Evolutionary conservation across 164 flowering plant genomes (phyloP).

Genomic region (Chimonanthus praecox): DNA sequence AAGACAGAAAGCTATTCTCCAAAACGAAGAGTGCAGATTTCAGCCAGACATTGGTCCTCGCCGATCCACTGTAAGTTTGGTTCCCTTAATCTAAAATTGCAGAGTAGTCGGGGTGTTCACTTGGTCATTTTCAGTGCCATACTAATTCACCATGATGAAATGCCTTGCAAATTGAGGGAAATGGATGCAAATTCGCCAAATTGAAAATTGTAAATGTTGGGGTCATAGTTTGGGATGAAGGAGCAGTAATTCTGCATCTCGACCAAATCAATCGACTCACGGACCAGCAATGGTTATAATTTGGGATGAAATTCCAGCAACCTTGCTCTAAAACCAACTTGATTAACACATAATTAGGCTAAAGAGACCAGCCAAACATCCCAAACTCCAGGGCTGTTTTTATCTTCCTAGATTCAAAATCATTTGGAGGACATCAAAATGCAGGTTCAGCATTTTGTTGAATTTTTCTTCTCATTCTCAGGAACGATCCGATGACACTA

Average conservation of each 20-base stretch:
- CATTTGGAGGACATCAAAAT: neutral
- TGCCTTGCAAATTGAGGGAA: no score
- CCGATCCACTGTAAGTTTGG: constrained; percentile 38
- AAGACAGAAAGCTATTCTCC: constrained; percentile 25
- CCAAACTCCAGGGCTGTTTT: neutral
- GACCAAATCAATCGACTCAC: neutral
- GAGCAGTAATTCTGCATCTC: neutral
- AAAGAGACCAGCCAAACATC: neutral
- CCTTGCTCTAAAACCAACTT: no score
- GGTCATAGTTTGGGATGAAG: no score
- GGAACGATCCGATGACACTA: constrained; percentile 62
- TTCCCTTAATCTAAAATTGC: neutral
- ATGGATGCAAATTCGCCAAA: no score
- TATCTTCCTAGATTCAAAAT: neutral
- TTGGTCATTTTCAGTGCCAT: neutral
- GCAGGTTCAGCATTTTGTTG: neutral
- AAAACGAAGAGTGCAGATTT: constrained; percentile 17
- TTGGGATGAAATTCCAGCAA: no score
- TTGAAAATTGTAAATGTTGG: no score
- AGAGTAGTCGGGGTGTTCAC: neutral
- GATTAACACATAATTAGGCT: no score
- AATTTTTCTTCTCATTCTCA: constrained; percentile 15
- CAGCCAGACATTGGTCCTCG: constrained; percentile 27
- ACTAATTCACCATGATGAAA: neutral
- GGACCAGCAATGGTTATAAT: no score